A percentile compares a stretch with the other conserved stretches of the same genome.
phyloP scores from a whole-genome alignment of 345 rosid genomes.

The Limnanthes douglasii region DNA sequence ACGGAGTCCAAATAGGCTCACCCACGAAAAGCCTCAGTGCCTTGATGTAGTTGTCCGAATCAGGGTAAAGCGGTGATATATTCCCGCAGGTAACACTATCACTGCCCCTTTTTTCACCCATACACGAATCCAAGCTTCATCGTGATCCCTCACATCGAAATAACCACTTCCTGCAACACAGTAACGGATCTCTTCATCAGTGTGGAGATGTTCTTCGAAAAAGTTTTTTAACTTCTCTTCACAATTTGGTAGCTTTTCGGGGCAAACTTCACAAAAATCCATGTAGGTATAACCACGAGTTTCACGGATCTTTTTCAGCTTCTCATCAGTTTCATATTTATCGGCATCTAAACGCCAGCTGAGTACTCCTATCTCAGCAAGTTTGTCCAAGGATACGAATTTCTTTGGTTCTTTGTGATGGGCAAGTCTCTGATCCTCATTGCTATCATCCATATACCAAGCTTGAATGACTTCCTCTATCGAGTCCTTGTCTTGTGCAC shows the following conservation, averaged over 20 bases:
- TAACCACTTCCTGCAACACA: constrained; percentile 91
- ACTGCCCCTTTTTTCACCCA: constrained; percentile 85
- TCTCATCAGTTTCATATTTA: constrained; percentile 74
- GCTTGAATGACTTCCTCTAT: constrained; percentile 78
- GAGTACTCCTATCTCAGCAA: constrained; percentile 84
- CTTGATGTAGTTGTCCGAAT: constrained; percentile 64
- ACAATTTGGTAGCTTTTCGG: constrained; percentile 76
- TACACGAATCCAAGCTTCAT: constrained; percentile 67
- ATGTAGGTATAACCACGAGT: constrained; percentile 78
- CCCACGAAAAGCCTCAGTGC: constrained; percentile 88
- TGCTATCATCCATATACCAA: constrained; percentile 87
- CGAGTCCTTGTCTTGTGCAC: no score
- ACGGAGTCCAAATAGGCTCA: constrained; percentile 88
- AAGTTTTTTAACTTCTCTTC: constrained; percentile 77
- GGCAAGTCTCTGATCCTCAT: constrained; percentile 80
- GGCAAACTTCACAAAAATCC: constrained; percentile 89
- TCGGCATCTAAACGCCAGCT: constrained; percentile 94
- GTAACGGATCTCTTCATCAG: constrained; percentile 95
- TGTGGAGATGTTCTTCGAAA: constrained; percentile 90
- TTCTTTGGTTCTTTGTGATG: constrained; percentile 82
- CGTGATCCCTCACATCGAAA: constrained; percentile 65
- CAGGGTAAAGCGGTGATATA: constrained; percentile 74
- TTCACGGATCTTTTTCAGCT: constrained; percentile 74
- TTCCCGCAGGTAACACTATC: constrained; percentile 85
- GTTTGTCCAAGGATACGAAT: constrained; percentile 59